phyloP scores from a whole-genome alignment of 495 filamentous ascomycete species.

The Hyaloscypha hepaticicola region DNA sequence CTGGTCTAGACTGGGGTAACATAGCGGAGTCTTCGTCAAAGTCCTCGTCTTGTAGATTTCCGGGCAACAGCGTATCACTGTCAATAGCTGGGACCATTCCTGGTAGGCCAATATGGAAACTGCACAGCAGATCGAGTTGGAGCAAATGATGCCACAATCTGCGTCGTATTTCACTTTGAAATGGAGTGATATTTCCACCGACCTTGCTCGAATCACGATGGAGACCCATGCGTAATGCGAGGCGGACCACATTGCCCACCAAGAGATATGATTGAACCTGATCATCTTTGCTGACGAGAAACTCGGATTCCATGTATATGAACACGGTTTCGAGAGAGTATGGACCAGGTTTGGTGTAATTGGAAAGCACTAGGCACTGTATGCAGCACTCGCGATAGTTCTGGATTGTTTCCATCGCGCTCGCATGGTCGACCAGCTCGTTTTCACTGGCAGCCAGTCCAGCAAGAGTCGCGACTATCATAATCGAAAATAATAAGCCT shows the following conservation, averaged over 20 bases:
- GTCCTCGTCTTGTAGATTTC: conserved; percentile 51
- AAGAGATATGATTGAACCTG: conserved; percentile 50
- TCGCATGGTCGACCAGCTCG: conserved; percentile 24
- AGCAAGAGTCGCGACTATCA: conserved; percentile 41
- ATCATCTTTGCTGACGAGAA: conserved; percentile 42
- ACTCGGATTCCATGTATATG: conserved; percentile 47
- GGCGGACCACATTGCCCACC: conserved; percentile 44
- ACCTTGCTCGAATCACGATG: conserved; percentile 51
- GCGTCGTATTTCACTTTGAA: conserved; percentile 55
- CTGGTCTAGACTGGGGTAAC: conserved; percentile 44
- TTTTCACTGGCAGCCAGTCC: conserved; percentile 31
- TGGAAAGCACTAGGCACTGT: conserved; percentile 45
- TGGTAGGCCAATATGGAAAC: conserved; percentile 55
- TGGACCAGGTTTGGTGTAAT: conserved; percentile 45
- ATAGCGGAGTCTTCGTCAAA: conserved; percentile 42
- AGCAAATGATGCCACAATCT: conserved; percentile 52
- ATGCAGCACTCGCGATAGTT: conserved; percentile 25
- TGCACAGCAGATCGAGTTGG: conserved; percentile 49
- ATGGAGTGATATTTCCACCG: conserved; percentile 49
- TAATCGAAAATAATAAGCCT: conserved; percentile 43
- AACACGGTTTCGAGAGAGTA: conserved; percentile 50
- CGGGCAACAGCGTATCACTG: conserved; percentile 45
- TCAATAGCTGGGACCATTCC: conserved; percentile 48
- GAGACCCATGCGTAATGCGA: conserved; percentile 56
- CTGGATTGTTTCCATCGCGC: conserved; percentile 23